Conservation (phyloP, 2,329 filamentous ascomycete genomes). For the Colletotrichum magnum region DNA sequence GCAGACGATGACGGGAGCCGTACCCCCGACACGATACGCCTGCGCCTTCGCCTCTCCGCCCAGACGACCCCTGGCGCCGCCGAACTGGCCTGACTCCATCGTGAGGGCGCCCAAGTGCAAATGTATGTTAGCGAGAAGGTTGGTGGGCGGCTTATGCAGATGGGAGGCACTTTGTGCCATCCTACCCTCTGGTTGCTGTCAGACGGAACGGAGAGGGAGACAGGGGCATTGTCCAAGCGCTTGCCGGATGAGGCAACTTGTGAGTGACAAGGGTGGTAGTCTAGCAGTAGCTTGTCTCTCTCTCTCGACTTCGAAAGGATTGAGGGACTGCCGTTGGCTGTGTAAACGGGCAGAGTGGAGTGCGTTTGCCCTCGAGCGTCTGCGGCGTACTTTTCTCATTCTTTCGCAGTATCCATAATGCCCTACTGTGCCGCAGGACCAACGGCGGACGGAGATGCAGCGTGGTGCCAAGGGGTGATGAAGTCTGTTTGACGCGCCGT, state of each 20-base stretch:
- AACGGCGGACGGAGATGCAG: conserved; percentile 7
- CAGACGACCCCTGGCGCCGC: not conserved
- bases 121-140: not conserved
- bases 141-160: conserved; percentile 13
- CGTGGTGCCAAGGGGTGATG: conserved; percentile 11
- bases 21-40: conserved; percentile 15
- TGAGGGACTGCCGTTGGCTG: no score
- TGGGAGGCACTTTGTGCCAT: not conserved
- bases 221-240: conserved; percentile 28
- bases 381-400: no score
- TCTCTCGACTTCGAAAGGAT: no score
- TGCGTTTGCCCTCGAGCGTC: no score
- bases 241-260: conserved; percentile 31
- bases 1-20: conserved; percentile 2
- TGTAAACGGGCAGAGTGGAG: no score
- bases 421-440: conserved; percentile 29
- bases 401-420: no score
- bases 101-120: conserved; percentile 15
- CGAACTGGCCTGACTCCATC: conserved; percentile 30
- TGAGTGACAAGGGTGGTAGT: not conserved
- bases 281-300: conserved; percentile 1
- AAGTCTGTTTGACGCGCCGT: conserved; percentile 13
- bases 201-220: conserved; percentile 3
- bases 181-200: conserved; percentile 13
- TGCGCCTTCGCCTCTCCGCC: not conserved